Conservation (phyloP, 2,329 filamentous ascomycete species). For the Stagonosporopsis vannaccii region DNA sequence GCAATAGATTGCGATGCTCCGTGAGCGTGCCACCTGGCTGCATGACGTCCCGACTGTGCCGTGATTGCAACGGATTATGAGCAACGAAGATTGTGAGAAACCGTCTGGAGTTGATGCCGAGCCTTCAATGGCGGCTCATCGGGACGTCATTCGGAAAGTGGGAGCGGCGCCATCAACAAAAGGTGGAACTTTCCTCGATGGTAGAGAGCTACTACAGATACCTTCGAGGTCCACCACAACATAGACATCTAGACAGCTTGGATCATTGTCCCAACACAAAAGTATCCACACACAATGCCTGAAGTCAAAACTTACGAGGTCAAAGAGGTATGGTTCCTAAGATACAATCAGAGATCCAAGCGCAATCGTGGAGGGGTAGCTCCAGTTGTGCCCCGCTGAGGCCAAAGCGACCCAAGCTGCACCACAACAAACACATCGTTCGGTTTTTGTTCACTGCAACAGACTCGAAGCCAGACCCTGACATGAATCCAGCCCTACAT, state of each 20-base stretch:
- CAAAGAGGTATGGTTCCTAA: constrained; percentile 44
- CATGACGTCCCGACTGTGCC: constrained; percentile 7
- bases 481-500: constrained; percentile 57
- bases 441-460: not conserved
- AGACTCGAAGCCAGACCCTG: constrained; percentile 3
- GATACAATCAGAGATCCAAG: not conserved
- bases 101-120: not conserved
- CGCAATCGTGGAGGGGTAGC: constrained; percentile 35
- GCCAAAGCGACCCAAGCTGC: constrained; percentile 19
- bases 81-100: not conserved
- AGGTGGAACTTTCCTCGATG: constrained; percentile 39
- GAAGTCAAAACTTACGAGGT: constrained; percentile 46
- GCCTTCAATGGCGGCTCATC: constrained; percentile 27
- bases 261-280: constrained; percentile 24
- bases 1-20: constrained; percentile 1
- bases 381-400: constrained; percentile 32
- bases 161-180: constrained; percentile 39
- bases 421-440: not conserved
- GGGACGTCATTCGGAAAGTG: constrained; percentile 41
- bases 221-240: constrained; percentile 13
- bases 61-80: not conserved
- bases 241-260: constrained; percentile 22
- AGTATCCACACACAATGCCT: constrained; percentile 30
- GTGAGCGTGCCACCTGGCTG: not conserved
- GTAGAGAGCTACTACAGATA: constrained; percentile 6